Conservation (phyloP, 106 monocot species). For the Dendrobium chrysotoxum region DNA sequence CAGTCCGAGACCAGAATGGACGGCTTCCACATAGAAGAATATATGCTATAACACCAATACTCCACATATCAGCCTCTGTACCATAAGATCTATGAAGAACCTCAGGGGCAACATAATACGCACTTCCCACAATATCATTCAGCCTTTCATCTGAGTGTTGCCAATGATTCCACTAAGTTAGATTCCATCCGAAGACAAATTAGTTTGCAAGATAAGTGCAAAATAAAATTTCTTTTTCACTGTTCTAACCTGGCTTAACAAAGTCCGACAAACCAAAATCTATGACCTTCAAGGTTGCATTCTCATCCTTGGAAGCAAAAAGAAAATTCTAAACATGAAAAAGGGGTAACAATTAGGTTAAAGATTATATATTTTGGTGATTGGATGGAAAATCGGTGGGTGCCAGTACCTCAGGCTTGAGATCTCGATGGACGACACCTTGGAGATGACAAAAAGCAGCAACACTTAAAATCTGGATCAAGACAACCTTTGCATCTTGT, state of each 20-base stretch:
- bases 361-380: background rate
- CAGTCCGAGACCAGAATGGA: conserved; percentile 85
- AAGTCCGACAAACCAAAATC: conserved; percentile 79
- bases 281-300: conserved; percentile 49
- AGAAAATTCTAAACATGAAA: conserved; percentile 53
- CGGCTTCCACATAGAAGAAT: conserved; percentile 85
- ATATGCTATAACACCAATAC: conserved; percentile 81
- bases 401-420: conserved; percentile 76
- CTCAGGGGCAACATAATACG: conserved; percentile 77
- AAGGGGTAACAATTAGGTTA: background rate
- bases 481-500: conserved; percentile 66
- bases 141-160: conserved; percentile 62
- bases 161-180: background rate
- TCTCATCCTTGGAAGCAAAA: conserved; percentile 53
- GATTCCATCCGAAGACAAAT: background rate
- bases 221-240: background rate
- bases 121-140: conserved; percentile 78
- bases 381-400: background rate
- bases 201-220: background rate
- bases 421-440: conserved; percentile 81
- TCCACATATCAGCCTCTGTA: conserved; percentile 94
- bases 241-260: conserved; percentile 53
- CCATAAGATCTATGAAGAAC: conserved; percentile 80
- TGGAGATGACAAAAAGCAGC: conserved; percentile 80
- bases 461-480: conserved; percentile 69